Evolutionary conservation across 2,329 filamentous ascomycete genomes (phyloP), one percentile per base, ranked within the genome.

Genomic region (Aurifilum marmelostoma): DNA sequence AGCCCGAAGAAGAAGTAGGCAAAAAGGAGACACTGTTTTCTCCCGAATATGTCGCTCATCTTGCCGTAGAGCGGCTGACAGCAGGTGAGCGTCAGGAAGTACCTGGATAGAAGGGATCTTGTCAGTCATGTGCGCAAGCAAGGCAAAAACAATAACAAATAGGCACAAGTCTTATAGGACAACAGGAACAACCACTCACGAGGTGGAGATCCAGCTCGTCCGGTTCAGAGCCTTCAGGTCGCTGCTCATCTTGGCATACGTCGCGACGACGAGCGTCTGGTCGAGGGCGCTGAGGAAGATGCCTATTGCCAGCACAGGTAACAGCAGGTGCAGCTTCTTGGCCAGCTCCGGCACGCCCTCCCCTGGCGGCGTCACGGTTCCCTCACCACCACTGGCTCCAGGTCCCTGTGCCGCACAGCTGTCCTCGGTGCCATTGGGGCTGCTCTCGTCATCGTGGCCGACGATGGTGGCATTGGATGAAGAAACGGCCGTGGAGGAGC

Each of bases 241-340:
- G 68, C 86, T 92, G 14, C 91, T 92, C 74, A 95, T 94, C 71
- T 86, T 88, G 63, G 90, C 91, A 77, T 94, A 94, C n/a, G 86
- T 89, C n/a, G 89, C 88, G 63, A 94, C 88, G 39, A 92, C 89
- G 66, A 94, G 88, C 0, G 92, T 92, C 77, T 94, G 91, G 75
- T 95, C 92, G 64, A 90, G 84, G 4, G 92, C 90, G 27, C 89
- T 86, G 9, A 95, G 83, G 75, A 92, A 92, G 37, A 81, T 78
- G 37, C 79, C 80, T 43, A 82, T 77, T n/a, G 78, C 79, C 16
- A 82, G 75, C 39, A 79, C 78, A 6, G 77, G 78, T 37, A 82
- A 60, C 41, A 82, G 71, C 6, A 81, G 60, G 69, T 80, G 77
- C 76, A 82, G 77, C 72, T 80, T 80, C 59, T 75, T 74, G 6